These are phyloP conservation scores for Suillus subluteus DNA, from an alignment of 768 basidiomycete species.

Conservation along the genomic window DNA sequence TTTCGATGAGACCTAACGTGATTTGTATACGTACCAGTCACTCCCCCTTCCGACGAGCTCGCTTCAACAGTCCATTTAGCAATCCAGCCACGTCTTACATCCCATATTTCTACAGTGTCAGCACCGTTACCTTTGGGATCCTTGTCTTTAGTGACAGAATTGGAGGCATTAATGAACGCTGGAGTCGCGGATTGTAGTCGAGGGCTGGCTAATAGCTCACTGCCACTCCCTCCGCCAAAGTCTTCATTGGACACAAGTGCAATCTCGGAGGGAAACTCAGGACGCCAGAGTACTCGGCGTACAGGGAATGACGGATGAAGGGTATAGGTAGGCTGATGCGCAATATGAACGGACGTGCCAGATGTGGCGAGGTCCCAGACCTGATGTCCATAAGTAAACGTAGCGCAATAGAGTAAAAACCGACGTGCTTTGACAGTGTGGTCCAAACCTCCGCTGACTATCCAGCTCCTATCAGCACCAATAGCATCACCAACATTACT, in stretches of 20 bases:
- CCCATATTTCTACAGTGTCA: slow-evolving; percentile 84
- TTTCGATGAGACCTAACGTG: neutral
- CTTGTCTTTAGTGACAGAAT: slow-evolving; percentile 16
- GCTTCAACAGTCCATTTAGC: slow-evolving; percentile 81
- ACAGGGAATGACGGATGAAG: slow-evolving; percentile 78
- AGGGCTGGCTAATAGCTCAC: slow-evolving; percentile 29
- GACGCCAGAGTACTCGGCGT: slow-evolving; percentile 76
- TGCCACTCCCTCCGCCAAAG: slow-evolving; percentile 40
- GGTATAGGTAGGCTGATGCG: slow-evolving; percentile 66
- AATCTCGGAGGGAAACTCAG: slow-evolving; percentile 74
- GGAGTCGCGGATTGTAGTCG: slow-evolving; percentile 28
- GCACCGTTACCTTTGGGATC: slow-evolving; percentile 19
- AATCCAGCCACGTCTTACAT: slow-evolving; percentile 78
- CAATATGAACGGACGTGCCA: slow-evolving; percentile 52
- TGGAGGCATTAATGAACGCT: slow-evolving; percentile 23
- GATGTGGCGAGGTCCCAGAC: slow-evolving; percentile 67
- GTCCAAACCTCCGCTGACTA: slow-evolving; percentile 80
- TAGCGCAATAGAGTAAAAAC: neutral
- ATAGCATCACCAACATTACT: slow-evolving; percentile 20
- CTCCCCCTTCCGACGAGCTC: slow-evolving; percentile 68
- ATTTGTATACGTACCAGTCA: slow-evolving; percentile 58
- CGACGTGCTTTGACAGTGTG: slow-evolving; percentile 69
- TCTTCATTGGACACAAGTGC: slow-evolving; percentile 72
- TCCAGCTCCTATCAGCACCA: slow-evolving; percentile 57
- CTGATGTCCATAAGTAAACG: slow-evolving; percentile 36